Base-by-base conservation (phyloP, 257 asterid species). In the Penstemon eatonii region DNA sequence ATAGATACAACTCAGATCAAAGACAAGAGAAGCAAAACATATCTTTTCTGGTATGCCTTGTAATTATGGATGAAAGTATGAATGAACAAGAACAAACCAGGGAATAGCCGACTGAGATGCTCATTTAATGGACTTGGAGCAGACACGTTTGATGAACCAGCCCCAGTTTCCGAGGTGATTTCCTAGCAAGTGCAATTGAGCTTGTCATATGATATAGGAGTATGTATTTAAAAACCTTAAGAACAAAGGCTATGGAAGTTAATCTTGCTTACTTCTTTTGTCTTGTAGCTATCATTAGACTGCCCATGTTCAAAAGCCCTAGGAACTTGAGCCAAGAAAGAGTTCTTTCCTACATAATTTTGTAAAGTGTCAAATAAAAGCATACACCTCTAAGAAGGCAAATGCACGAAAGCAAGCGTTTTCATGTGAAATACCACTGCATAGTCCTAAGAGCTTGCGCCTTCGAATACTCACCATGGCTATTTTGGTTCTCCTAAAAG, bases 361-460 rank as follows among this genome's bases (percentile, higher is more conserved):
- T 25, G 46, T 43, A 3, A 60, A 15, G 40, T 33, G 73, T 66
- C 61, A 57, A 60, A 46, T 65, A 19, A 43, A 60, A 56, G 65
- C 60, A 67, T 18, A 51, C 33, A n/a, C 1, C 15, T 47, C 9
- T 66, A 49, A 49, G 47, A 65, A 59, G 46, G 39, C 15, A 4
- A 7, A 41, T n/a, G 15, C 3, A 47, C 8, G 55, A 45, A 5
- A 45, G 43, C 6, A 36, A 43, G 46, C 15, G 12, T 37, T 36
- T 54, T 36, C 64, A 37, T 13, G 70, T 60, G 56, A 36, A 42
- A 25, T 81, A 86, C 92, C 89, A 25, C 88, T 58, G 54, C 78
- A 80, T 49, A 79, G 74, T 51, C 84, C 90, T 67, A 86, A 72
- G 49, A 84, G 88, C 68, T 54, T 82, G 63, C 93, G 90, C 63